phyloP scores from a whole-genome alignment of 1,139 yeast genomes.

The Hyphopichia fennica region DNA sequence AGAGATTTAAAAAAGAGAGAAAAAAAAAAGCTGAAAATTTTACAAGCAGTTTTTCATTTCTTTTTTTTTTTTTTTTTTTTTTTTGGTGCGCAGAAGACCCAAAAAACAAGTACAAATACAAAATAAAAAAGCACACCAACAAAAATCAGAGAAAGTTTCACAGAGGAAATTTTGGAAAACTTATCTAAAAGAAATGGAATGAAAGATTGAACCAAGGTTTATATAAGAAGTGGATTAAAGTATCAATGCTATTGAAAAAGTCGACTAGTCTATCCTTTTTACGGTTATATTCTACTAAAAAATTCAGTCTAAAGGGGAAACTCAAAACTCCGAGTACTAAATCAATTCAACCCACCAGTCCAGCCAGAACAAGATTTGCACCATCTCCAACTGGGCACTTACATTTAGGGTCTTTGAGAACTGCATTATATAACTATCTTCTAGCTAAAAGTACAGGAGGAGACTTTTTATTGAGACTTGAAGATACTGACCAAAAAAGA shows the following conservation, averaged over 20 bases:
- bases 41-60: not conserved
- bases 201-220: too few species aligned
- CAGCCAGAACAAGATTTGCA: constrained; percentile 91
- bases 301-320: constrained; percentile 9
- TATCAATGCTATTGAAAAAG: not conserved
- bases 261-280: not conserved
- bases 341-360: constrained; percentile 46
- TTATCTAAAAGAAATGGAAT: too few species aligned
- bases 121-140: not conserved
- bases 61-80: not conserved
- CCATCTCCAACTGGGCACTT: constrained; percentile 97
- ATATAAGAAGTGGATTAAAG: not conserved
- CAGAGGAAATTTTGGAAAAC: too few species aligned
- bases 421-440: constrained; percentile 87
- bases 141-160: too few species aligned
- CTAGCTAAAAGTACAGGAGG: constrained; percentile 82
- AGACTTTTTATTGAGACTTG: constrained; percentile 75
- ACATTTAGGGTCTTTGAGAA: constrained; percentile 89
- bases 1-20: not conserved
- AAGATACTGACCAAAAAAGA: constrained; percentile 87
- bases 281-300: constrained; percentile 7
- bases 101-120: too few species aligned
- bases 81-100: too few species aligned
- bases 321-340: constrained; percentile 8
- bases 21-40: not conserved